These are phyloP conservation scores for Ampelocalamus luodianensis DNA, from an alignment of 176 grass and related monocot species.

Conservation along the genomic window DNA sequence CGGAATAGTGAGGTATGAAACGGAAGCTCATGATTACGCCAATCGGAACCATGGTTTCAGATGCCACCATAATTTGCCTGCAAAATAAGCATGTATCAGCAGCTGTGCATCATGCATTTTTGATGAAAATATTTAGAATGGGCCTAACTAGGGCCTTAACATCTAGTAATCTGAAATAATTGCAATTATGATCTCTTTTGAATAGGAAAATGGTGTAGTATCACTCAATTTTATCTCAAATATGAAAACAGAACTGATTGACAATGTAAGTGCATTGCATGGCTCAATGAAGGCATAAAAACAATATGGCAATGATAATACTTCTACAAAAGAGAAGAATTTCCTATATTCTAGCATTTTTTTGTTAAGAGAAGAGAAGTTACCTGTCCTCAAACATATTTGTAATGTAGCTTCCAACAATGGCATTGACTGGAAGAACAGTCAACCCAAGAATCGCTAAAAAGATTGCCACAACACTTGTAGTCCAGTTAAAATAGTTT, in stretches of 20 bases:
- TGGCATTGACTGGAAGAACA: constrained; percentile 91
- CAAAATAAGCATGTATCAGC: constrained; percentile 15
- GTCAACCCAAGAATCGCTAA: constrained; percentile 81
- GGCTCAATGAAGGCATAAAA: background rate
- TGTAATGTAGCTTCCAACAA: constrained; percentile 87
- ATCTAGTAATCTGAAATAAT: background rate
- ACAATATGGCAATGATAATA: background rate
- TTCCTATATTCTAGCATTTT: background rate
- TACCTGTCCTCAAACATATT: constrained; percentile 98
- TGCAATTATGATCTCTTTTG: background rate
- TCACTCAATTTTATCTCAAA: background rate
- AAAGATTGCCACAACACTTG: constrained; percentile 83
- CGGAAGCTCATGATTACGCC: constrained; percentile 84
- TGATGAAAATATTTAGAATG: background rate
- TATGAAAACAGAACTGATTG: background rate
- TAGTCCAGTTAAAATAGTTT: constrained; percentile 89
- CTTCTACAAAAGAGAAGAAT: background rate
- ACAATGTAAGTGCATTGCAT: background rate
- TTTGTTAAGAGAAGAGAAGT: constrained; percentile 29
- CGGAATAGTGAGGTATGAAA: constrained; percentile 63
- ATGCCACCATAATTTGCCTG: constrained; percentile 87
- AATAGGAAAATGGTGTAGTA: background rate
- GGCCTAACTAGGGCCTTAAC: background rate
- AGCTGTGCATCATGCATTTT: background rate
- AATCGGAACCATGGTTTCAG: constrained; percentile 83